Base-by-base conservation (phyloP, 1,139 yeast species). In the Candida tunisiensis region DNA sequence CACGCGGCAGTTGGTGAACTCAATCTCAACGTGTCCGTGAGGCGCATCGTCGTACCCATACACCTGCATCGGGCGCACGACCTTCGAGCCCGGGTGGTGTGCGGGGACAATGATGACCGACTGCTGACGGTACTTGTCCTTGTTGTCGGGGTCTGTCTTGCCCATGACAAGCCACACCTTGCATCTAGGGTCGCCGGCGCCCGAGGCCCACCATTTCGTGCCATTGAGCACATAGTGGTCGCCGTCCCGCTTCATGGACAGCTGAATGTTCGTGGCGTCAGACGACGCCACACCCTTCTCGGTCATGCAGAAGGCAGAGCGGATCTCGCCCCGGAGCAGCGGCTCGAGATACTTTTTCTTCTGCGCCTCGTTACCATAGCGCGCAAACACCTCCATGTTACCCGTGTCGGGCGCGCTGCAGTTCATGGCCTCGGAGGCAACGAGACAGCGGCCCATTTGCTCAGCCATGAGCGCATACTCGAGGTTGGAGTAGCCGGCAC, bases 351-450 rank as follows among this genome's bases (percentile, higher is more conserved):
- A 74, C 34, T 51, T 47, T 28, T 57, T 42, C 48, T 66, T 67
- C 38, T 74, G 82, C 31, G 47, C 52, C 2, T 48, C 51, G 27
- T 53, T 61, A 19, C 74, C 80, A 44, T 67, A 72, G 37, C 63
- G 61, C 20, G 75, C 75, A 36, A 74, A 48, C 14, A 74, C 57
- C 45, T 73, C 82, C 77, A 72, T 72, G 42, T 74, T 72, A 6
- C 82, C 82, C n/a, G 80, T 72, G 40, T 73, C 82, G 10, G 82
- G 82, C 6, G 80, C 80, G 30, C 50, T 53, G 16, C 73, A 66
- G 45, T 73, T 73, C 36, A 74, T 69, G 16, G 69, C 74, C 42
- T 69, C 77, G 2, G 79, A 72, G 1, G 69, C 78, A 28, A 60
- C 45, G 30, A 55, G 52, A 2, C 70, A 58, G 30, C 69, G 56